phyloP scores from a whole-genome alignment of 805 yeast species.

The Wickerhamiella lipophila region DNA sequence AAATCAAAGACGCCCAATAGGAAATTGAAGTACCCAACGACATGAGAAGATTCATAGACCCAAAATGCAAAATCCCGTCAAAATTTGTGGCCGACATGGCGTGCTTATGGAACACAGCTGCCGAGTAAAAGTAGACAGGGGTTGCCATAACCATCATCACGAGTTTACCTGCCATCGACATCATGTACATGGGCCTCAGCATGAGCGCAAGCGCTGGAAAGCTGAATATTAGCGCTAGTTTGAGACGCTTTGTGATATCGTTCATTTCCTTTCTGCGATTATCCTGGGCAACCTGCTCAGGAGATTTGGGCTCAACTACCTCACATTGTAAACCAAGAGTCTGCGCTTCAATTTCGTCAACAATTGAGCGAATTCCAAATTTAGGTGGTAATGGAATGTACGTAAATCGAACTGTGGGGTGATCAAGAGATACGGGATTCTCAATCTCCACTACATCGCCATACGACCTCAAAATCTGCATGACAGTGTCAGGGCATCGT shows the following conservation, averaged over 20 bases:
- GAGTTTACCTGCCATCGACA: conserved; percentile 52
- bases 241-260: conserved; percentile 37
- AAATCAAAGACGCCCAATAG: conserved; percentile 52
- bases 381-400: conserved; percentile 47
- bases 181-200: conserved; percentile 34
- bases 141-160: conserved; percentile 51
- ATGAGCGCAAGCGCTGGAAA: conserved; percentile 51
- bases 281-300: conserved; percentile 52
- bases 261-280: conserved; percentile 21
- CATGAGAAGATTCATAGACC: conserved; percentile 67
- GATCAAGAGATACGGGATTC: conserved; percentile 40
- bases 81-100: conserved; percentile 32
- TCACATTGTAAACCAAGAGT: conserved; percentile 39
- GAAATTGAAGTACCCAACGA: conserved; percentile 61
- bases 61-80: conserved; percentile 51
- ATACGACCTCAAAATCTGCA: conserved; percentile 36
- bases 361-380: conserved; percentile 42
- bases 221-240: conserved; percentile 37
- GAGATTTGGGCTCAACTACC: conserved; percentile 41
- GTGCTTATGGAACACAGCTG: conserved; percentile 57
- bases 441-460: conserved; percentile 48
- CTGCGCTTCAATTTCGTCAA: conserved; percentile 37
- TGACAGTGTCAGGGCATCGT: conserved; percentile 51
- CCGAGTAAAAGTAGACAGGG: conserved; percentile 63
- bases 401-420: conserved; percentile 51